Evolutionary conservation across 108 stramenopile species (phyloP).

Genomic region (Fragilaria radians): DNA sequence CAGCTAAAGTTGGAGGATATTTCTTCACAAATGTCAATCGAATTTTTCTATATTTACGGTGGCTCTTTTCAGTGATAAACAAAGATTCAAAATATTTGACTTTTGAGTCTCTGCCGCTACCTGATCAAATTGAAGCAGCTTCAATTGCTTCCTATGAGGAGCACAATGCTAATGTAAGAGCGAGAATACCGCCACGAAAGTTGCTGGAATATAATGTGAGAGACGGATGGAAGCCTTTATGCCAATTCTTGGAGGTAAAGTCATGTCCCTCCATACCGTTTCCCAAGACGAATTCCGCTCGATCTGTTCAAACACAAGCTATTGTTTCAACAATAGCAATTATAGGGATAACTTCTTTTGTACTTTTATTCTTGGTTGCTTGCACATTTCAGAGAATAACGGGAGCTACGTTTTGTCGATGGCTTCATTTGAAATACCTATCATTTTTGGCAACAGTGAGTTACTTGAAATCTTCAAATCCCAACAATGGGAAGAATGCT

Average conservation of each 20-base stretch:
- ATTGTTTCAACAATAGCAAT: conserved; percentile 40
- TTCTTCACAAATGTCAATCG: conserved; percentile 43
- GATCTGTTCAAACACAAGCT: conserved; percentile 55
- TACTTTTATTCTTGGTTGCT: conserved; percentile 41
- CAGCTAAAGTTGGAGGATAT: conserved; percentile 36
- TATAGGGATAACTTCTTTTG: conserved; percentile 39
- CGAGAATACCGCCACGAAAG: conserved; percentile 47
- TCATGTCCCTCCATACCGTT: conserved; percentile 60
- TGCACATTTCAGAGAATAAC: conserved; percentile 33
- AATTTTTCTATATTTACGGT: conserved; percentile 57
- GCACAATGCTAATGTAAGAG: conserved; percentile 54
- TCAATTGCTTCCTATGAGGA: conserved; percentile 57
- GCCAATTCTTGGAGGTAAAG: conserved; percentile 55
- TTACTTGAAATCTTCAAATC: no score
- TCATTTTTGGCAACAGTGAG: background rate
- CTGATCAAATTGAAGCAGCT: conserved; percentile 44
- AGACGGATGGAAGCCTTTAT: conserved; percentile 73
- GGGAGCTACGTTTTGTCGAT: conserved; percentile 43
- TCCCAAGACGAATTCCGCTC: conserved; percentile 66
- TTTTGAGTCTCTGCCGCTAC: conserved; percentile 37
- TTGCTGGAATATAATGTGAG: conserved; percentile 69
- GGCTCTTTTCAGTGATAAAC: conserved; percentile 69
- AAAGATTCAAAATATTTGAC: conserved; percentile 49
- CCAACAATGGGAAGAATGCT: no score
- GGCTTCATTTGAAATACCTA: conserved; percentile 22